Base-by-base conservation (phyloP, 2,329 filamentous ascomycete species). In the Thielaviopsis euricoi region DNA sequence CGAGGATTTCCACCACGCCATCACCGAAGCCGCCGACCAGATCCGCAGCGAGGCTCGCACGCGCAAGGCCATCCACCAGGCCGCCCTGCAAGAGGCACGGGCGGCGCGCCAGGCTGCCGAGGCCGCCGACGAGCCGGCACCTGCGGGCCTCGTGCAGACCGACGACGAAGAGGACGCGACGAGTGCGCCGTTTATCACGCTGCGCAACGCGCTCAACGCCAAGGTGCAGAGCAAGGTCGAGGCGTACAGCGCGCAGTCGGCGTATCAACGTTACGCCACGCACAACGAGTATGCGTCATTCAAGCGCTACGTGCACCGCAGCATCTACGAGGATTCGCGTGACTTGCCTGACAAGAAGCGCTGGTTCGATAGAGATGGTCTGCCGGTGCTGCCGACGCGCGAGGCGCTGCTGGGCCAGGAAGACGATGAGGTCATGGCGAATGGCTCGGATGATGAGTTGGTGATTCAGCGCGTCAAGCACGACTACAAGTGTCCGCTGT, bases 401-500 rank as follows among this genome's bases (percentile, higher is more conserved):
- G 49, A 63, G 51, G 33, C 50, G 25, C 12, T 56, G 5, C 53
- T 57, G 25, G 65, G 64, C 12, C 62, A 62, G 15, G 67, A 67
- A 15, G 71, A 71, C 29, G 73, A 74, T 15, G 69, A 78, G 1
- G n/a, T n/a, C n/a, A 68, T 71, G 66, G 53, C 40, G 12, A 74
- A 76, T 1, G 80, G 79, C 5, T 76, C 76, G 17, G 83, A 85
- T 57, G 83, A 86, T 21, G 86, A 90, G 49, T 73, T 90, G 23
- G 77, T 83, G 1, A 77, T 90, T 29, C 76, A 79, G 26, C 74
- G 79, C 53, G 81, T 82, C 61, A 78, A 76, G 4, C 74, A 82
- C 56, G 85, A 80, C 67, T 78, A 84, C 33, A 83, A 80, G 64
- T 90, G 86, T 64, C 85, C 85, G 0, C 67, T 90, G 21, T 85